Percentiles rank a stretch among this genome's conserved stretches.
phyloP scores from a whole-genome alignment of 805 yeast species.

The Blastobotrys robertii region DNA sequence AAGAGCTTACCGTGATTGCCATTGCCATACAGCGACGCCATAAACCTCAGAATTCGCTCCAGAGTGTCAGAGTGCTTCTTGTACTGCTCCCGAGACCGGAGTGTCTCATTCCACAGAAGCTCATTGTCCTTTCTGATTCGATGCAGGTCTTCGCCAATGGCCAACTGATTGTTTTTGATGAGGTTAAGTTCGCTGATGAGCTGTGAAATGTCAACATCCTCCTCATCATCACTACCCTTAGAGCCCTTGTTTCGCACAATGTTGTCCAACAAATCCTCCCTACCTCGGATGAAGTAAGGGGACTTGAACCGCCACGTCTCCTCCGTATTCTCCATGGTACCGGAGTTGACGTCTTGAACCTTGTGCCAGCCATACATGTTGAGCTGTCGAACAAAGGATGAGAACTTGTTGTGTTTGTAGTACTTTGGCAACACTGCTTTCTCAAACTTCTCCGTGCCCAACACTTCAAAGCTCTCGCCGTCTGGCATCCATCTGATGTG shows the following conservation, averaged over 20 bases:
- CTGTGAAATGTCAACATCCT: constrained; percentile 35
- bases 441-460: constrained; percentile 76
- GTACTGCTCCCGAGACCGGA: constrained; percentile 72
- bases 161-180: constrained; percentile 66
- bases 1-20: constrained; percentile 44
- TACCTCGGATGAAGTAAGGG: constrained; percentile 63
- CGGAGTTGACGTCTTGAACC: constrained; percentile 83
- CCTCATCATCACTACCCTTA: constrained; percentile 33
- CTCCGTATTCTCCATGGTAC: constrained; percentile 42
- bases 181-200: constrained; percentile 61
- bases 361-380: constrained; percentile 99
- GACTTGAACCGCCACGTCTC: constrained; percentile 87
- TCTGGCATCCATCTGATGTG: constrained; percentile 78
- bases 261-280: constrained; percentile 76
- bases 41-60: constrained; percentile 75
- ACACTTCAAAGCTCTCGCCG: constrained; percentile 78
- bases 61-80: constrained; percentile 79
- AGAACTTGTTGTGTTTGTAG: constrained; percentile 91
- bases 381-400: constrained; percentile 89
- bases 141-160: constrained; percentile 75
- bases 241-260: constrained; percentile 65
- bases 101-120: constrained; percentile 83
- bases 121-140: constrained; percentile 83
- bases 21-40: constrained; percentile 73
- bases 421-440: constrained; percentile 77